phyloP scores from a whole-genome alignment of 768 basidiomycete genomes.

The Podaxis sp. region DNA sequence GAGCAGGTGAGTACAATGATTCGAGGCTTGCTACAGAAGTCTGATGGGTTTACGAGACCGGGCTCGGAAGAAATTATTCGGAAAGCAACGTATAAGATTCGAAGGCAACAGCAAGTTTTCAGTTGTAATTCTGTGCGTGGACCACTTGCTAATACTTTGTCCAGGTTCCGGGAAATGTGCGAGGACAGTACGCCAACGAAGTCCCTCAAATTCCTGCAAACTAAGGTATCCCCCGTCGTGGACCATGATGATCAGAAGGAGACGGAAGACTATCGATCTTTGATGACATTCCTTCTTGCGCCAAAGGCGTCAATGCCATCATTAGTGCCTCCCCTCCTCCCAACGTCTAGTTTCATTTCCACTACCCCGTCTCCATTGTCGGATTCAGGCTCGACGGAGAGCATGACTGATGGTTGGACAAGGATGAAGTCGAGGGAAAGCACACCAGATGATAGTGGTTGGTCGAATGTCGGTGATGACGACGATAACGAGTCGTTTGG shows the following conservation, averaged over 20 bases:
- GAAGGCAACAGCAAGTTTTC: conserved; percentile 63
- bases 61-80: conserved; percentile 59
- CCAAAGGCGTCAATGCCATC: conserved; percentile 24
- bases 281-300: conserved; percentile 60
- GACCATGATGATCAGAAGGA: conserved; percentile 64
- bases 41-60: conserved; percentile 37
- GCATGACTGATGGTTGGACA: conserved; percentile 32
- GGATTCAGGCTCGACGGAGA: conserved; percentile 36
- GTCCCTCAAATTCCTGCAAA: conserved; percentile 69
- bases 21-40: neutral
- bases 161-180: conserved; percentile 82
- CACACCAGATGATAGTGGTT: conserved; percentile 16
- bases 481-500: conserved; percentile 3
- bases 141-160: neutral
- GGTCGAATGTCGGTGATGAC: conserved; percentile 33
- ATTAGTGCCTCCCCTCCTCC: conserved; percentile 11
- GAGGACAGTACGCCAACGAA: conserved; percentile 55
- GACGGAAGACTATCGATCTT: conserved; percentile 54
- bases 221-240: conserved; percentile 64
- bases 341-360: neutral
- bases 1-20: conserved; percentile 42
- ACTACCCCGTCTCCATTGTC: conserved; percentile 13
- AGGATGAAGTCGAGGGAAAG: conserved; percentile 33
- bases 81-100: conserved; percentile 56
- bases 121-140: neutral